Conservation (phyloP, 106 monocot species). For the Apostasia shenzhenica region DNA sequence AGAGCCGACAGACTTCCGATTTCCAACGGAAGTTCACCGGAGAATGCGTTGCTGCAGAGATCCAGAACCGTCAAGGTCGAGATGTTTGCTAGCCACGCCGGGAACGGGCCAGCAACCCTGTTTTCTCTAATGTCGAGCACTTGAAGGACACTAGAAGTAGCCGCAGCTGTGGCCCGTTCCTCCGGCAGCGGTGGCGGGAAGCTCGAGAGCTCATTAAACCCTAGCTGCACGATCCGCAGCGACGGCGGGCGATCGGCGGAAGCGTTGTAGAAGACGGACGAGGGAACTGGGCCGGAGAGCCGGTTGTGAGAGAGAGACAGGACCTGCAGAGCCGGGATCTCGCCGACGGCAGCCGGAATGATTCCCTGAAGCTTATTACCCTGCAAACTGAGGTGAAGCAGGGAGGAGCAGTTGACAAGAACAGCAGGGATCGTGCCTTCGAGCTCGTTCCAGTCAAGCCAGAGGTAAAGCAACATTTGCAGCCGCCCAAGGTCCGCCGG, state of each 20-base stretch:
- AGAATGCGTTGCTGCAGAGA: conserved; percentile 57
- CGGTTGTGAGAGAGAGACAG: conserved; percentile 20
- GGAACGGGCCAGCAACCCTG: conserved; percentile 43
- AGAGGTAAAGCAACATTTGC: conserved; percentile 9
- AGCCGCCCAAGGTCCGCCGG: conserved; percentile 11
- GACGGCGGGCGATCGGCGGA: conserved; percentile 13
- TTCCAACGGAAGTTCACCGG: conserved; percentile 39
- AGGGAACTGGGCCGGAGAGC: conserved; percentile 25
- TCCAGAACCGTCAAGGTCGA: conserved; percentile 55
- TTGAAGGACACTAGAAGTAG: conserved; percentile 28
- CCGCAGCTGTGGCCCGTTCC: not conserved
- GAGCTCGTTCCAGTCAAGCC: conserved; percentile 23
- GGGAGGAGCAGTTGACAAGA: conserved; percentile 17
- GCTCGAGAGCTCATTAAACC: conserved; percentile 45
- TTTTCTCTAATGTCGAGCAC: conserved; percentile 69
- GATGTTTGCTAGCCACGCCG: conserved; percentile 49
- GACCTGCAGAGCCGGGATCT: conserved; percentile 16
- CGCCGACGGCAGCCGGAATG: conserved; percentile 13
- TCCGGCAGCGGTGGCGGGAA: conserved; percentile 20
- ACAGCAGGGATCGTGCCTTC: conserved; percentile 23
- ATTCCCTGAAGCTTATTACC: conserved; percentile 19
- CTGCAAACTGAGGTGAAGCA: conserved; percentile 18
- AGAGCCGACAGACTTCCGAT: conserved; percentile 42
- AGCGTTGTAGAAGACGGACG: conserved; percentile 19
- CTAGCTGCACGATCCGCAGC: conserved; percentile 70